Evolutionary conservation across 495 filamentous ascomycete species (phyloP), one percentile per base, ranked within the genome.

Genomic region (Aspergillus carlsbadensis): DNA sequence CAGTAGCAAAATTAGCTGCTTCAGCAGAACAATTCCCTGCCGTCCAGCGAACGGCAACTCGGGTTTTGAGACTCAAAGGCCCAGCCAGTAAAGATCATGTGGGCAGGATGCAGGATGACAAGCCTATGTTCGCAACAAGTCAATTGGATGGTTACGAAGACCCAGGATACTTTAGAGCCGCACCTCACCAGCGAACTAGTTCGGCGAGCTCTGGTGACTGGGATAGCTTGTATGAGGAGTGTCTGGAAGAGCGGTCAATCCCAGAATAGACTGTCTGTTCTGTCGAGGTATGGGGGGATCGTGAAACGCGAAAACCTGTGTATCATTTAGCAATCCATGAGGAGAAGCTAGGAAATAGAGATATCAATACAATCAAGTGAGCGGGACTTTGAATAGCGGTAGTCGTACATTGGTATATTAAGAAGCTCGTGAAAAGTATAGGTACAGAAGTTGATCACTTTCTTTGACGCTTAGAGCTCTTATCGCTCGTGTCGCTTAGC

Each of bases 391-490:
- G 34, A 50, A 35, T 15, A 34, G 22, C 3, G 47, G 66, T 71
- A 70, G 54, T 78, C 72, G 57, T 80, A 70, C 70, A 72, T 55
- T 64, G 67, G 62, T 65, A 69, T 58, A 48, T 41, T 56, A 59
- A 49, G 31, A 39, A 41, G 29, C 42, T 43, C 58, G 36, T 37
- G 45, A 51, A 36, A 22, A 29, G 45, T 20, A 51, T 36, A 58
- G 24, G 46, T 40, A 11, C 45, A 60, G 54, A 51, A 39, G 52
- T 22, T 2, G 60, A 45, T 63, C 78, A 89, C 71, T 87, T 88
- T 75, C 84, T 86, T 70, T 84, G 81, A 52, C 87, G 76, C 72
- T 92, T 91, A 0, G 73, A 65, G 57, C 85, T 89, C 76, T 88
- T 88, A 49, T 87, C 84, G 71, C 86, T 90, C 14, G 65, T 66